Percentiles rank a stretch among this genome's conserved stretches.
These are phyloP conservation scores for Cenococcum geophilum DNA, from an alignment of 495 filamentous ascomycete species.

Conservation along the genomic window DNA sequence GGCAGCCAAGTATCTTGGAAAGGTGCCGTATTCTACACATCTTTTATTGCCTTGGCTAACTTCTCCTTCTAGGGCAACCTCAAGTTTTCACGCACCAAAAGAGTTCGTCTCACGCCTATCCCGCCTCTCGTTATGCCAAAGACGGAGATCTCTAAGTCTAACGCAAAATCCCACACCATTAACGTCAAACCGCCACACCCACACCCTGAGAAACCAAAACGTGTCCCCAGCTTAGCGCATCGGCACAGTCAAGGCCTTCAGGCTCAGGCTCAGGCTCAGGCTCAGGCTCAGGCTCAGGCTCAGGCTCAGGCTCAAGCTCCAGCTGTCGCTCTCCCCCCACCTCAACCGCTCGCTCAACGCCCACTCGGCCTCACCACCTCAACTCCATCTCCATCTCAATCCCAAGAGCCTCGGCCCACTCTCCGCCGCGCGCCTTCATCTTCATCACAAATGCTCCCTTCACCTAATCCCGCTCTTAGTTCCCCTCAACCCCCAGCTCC, in stretches of 20 bases:
- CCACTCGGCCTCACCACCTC: neutral
- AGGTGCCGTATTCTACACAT: constrained; percentile 10
- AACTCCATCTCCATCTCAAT: neutral
- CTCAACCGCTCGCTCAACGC: neutral
- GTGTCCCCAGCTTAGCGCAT: neutral
- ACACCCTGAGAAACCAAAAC: neutral
- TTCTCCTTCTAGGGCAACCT: constrained; percentile 32
- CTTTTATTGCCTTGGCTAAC: too few relatives aligned
- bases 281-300: neutral
- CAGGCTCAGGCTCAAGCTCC: neutral
- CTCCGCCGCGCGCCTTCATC: neutral
- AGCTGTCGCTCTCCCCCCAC: neutral
- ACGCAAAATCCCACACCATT: neutral
- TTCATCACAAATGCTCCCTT: neutral
- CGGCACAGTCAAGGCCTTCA: neutral
- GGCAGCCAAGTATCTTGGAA: constrained; percentile 57
- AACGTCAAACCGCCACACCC: neutral
- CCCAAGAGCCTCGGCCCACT: neutral
- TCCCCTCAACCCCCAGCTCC: neutral
- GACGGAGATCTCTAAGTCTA: neutral
- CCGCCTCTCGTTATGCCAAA: neutral
- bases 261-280: neutral
- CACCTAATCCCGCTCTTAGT: neutral
- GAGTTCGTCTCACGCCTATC: constrained; percentile 18
- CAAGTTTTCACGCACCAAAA: constrained; percentile 25